These are phyloP conservation scores for Acanthamoeba triangularis DNA, from an alignment of 208 protist genomes.

Conservation along the genomic window DNA sequence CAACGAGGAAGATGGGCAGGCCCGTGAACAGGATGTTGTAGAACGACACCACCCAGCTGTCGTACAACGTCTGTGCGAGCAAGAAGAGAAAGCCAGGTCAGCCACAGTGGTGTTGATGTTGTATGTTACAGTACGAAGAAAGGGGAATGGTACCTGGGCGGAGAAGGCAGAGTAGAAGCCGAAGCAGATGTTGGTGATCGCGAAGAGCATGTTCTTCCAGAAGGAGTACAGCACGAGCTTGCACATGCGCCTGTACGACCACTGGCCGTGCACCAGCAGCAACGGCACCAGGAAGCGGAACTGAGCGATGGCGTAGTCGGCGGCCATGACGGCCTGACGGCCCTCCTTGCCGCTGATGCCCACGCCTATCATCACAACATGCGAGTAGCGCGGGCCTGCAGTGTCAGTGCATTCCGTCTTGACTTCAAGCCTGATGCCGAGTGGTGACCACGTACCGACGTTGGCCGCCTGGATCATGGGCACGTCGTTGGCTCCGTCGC, in stretches of 20 bases:
- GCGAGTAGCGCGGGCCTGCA: background rate
- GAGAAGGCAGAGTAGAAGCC: constrained; percentile 94
- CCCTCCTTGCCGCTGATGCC: constrained; percentile 94
- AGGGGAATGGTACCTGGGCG: constrained; percentile 81
- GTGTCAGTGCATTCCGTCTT: background rate
- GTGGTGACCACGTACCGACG: constrained; percentile 68
- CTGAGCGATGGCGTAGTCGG: constrained; percentile 91
- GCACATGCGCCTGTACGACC: constrained; percentile 87
- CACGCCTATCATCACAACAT: constrained; percentile 75
- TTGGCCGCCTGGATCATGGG: constrained; percentile 95
- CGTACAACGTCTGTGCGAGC: constrained; percentile 81
- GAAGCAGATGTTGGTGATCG: constrained; percentile 90
- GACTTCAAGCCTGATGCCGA: background rate
- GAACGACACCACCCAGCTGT: constrained; percentile 76
- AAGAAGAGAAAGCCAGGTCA: constrained; percentile 95
- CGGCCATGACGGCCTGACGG: constrained; percentile 89
- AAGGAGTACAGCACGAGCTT: constrained; percentile 91
- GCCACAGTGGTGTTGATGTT: constrained; percentile 93
- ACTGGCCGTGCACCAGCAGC: constrained; percentile 85
- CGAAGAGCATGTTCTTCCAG: constrained; percentile 91
- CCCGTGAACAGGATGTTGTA: constrained; percentile 94
- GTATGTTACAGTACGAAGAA: too few relatives aligned
- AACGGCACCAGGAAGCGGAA: constrained; percentile 90
- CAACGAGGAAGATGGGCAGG: constrained; percentile 92
- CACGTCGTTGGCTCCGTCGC: constrained; percentile 99